A percentile compares a stretch with the other conserved stretches of the same genome.
phyloP scores from a whole-genome alignment of 352 stramenopile genomes.

The Achlya hypogyna region DNA sequence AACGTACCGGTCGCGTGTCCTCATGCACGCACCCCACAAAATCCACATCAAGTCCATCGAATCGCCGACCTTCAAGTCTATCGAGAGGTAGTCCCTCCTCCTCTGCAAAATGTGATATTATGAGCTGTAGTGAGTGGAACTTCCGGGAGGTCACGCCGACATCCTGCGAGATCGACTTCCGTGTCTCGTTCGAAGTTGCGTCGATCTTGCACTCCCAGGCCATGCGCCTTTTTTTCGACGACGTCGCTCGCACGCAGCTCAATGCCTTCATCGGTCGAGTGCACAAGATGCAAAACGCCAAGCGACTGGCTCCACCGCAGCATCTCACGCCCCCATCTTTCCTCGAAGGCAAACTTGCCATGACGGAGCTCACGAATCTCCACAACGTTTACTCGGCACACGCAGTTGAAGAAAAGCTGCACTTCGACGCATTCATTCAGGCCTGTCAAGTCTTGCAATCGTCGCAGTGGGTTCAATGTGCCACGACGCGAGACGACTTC shows the following conservation, averaged over 20 bases:
- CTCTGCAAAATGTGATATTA: background rate
- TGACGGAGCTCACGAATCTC: background rate
- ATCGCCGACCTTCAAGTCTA: constrained; percentile 78
- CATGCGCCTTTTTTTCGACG: constrained; percentile 80
- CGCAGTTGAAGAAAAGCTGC: constrained; percentile 27
- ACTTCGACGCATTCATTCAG: constrained; percentile 49
- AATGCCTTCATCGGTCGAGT: constrained; percentile 71
- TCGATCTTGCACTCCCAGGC: constrained; percentile 73
- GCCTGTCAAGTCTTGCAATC: constrained; percentile 47
- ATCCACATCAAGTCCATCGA: constrained; percentile 69
- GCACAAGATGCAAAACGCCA: constrained; percentile 37
- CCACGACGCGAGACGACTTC: constrained; percentile 34
- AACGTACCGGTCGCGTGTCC: constrained; percentile 51
- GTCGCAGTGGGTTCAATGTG: constrained; percentile 19
- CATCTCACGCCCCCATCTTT: background rate
- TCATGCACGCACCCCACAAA: constrained; percentile 35
- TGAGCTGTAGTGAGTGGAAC: constrained; percentile 47
- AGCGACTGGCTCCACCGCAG: constrained; percentile 15
- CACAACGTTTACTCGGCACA: background rate
- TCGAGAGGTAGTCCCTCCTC: constrained; percentile 69
- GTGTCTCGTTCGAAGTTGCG: constrained; percentile 39
- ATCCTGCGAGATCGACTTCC: constrained; percentile 61
- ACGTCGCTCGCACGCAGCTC: constrained; percentile 66
- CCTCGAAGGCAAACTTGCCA: constrained; percentile 5
- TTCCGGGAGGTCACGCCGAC: constrained; percentile 44